Conservation (phyloP, 495 filamentous ascomycete species). For the Penicillium odoratum region DNA sequence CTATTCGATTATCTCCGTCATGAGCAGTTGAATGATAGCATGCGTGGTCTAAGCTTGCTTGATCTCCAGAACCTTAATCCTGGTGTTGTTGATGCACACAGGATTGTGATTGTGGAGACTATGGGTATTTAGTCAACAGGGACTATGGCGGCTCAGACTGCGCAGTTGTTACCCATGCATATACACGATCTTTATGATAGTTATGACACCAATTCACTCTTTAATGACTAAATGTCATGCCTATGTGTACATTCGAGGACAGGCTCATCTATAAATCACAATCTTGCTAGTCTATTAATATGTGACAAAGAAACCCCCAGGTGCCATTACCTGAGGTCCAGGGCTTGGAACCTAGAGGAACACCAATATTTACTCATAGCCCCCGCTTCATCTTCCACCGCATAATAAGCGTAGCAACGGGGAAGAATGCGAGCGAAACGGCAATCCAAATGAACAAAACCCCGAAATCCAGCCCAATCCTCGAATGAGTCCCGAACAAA, state of each 20-base stretch:
- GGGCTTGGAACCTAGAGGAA: no score
- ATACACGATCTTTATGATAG: neutral
- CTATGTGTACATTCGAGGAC: neutral
- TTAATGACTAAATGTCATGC: neutral
- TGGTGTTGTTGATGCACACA: neutral
- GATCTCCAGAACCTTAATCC: neutral
- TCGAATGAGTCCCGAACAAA: constrained; percentile 61
- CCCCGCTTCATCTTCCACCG: constrained; percentile 54
- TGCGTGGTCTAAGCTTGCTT: neutral
- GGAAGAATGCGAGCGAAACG: constrained; percentile 58
- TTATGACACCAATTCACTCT: neutral
- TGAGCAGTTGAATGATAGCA: neutral
- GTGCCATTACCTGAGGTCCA: no score
- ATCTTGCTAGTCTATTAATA: no score
- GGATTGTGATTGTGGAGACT: neutral
- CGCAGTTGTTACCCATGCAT: no score
- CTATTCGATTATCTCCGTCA: neutral
- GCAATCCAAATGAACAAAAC: constrained; percentile 62
- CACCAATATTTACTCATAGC: no score
- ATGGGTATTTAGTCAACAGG: neutral
- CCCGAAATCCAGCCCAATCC: constrained; percentile 65
- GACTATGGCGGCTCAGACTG: neutral
- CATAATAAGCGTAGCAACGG: constrained; percentile 60
- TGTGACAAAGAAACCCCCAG: no score
- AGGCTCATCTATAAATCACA: neutral